phyloP scores from a whole-genome alignment of 2,329 filamentous ascomycete species.

The Fusarium algeriense region DNA sequence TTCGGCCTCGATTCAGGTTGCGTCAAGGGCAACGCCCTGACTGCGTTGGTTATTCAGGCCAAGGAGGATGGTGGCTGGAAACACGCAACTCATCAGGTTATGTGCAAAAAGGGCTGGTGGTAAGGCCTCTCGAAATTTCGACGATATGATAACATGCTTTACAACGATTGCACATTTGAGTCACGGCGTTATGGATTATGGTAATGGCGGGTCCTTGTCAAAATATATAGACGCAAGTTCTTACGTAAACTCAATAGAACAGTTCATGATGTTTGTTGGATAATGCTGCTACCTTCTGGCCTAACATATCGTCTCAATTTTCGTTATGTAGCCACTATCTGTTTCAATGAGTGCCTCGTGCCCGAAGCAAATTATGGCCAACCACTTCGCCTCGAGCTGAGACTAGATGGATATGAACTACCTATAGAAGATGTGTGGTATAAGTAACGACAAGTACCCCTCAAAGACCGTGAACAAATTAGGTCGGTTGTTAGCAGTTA shows the following conservation, averaged over 20 bases:
- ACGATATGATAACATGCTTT: slow-evolving; percentile 2
- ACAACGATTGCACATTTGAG: slow-evolving; percentile 16
- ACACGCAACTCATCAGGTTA: slow-evolving; percentile 57
- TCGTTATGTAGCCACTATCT: slow-evolving; percentile 30
- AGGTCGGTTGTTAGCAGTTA: slow-evolving; percentile 16
- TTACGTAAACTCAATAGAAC: background rate
- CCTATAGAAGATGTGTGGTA: slow-evolving; percentile 35
- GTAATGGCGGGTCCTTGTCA: slow-evolving; percentile 4
- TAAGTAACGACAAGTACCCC: slow-evolving; percentile 31
- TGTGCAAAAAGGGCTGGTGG: slow-evolving; percentile 51
- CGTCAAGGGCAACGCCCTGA: slow-evolving; percentile 79
- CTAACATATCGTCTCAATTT: slow-evolving; percentile 33
- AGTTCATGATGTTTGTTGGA: background rate
- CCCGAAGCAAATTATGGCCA: slow-evolving; percentile 3
- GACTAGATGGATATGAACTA: slow-evolving; percentile 4
- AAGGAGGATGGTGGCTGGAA: slow-evolving; percentile 50
- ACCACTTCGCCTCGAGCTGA: slow-evolving; percentile 6
- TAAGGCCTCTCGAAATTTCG: background rate
- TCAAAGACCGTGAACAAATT: slow-evolving; percentile 20
- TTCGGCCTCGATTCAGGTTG: slow-evolving; percentile 91
- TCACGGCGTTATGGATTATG: slow-evolving; percentile 33
- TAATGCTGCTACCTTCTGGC: background rate
- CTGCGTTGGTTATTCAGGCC: slow-evolving; percentile 79
- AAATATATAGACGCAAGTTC: slow-evolving; percentile 3
- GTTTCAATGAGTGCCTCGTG: slow-evolving; percentile 1